Evolutionary conservation across 2,329 filamentous ascomycete genomes (phyloP).

Genomic region (Chaetomiaceae sp.): DNA sequence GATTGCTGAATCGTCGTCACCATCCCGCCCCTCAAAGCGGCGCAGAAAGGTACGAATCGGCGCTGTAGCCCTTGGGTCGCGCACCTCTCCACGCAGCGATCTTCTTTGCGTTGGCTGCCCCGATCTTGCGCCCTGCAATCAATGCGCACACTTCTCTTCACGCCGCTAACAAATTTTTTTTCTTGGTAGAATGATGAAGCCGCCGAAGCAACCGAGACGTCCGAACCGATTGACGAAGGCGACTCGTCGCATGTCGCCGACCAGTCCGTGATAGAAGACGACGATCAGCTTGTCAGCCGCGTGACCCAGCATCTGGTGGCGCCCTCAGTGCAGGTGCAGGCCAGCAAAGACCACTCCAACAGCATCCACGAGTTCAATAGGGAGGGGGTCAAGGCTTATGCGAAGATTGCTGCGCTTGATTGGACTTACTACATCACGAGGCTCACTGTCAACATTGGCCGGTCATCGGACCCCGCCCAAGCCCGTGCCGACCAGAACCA

Average conservation of each 20-base stretch:
- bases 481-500: constrained; percentile 34
- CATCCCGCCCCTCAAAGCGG: constrained; percentile 59
- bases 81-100: background rate
- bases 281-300: constrained; percentile 53
- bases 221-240: constrained; percentile 41
- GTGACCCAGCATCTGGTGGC: constrained; percentile 47
- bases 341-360: constrained; percentile 60
- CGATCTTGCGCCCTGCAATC: background rate
- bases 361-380: constrained; percentile 57
- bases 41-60: constrained; percentile 52
- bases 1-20: constrained; percentile 49
- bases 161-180: constrained; percentile 27
- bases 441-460: constrained; percentile 71
- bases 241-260: constrained; percentile 43
- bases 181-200: constrained; percentile 33
- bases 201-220: constrained; percentile 36
- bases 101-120: background rate
- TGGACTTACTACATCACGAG: constrained; percentile 83
- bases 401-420: constrained; percentile 74
- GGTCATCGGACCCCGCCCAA: constrained; percentile 52
- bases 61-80: constrained; percentile 16
- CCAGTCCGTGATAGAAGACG: constrained; percentile 38
- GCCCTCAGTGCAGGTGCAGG: constrained; percentile 49
- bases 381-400: constrained; percentile 67
- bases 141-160: background rate